Base-by-base conservation (phyloP, 805 yeast species). In the Metschnikowia amazonensis region DNA sequence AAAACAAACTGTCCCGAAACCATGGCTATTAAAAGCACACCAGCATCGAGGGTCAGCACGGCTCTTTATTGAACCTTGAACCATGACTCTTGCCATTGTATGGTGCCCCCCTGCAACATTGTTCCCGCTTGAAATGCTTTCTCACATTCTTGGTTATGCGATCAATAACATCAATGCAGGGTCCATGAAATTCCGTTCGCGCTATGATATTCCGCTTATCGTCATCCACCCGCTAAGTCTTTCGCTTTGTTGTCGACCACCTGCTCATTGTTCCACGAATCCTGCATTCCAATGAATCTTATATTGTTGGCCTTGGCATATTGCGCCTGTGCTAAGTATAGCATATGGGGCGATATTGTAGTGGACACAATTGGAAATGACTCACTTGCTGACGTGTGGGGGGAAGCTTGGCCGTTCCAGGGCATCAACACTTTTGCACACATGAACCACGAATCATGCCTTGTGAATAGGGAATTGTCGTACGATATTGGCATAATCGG, bases 401-500 rank as follows among this genome's bases (percentile, higher is more conserved):
- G 85, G 4, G 74, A 73, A 36, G 80, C 76, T 34, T 84, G 90
- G 90, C 86, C 85, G 5, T 82, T 81, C 53, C 75, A 75, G 47
- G 88, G 87, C 1, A 72, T 81, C 36, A 76, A 77, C 57, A 77
- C 87, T 0, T 87, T 85, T 72, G 95, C 94, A 2, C 94, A 87
- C 50, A 65, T 87, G 42, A 80, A 80, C 20, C 73, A 77, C 46
- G 69, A 76, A 32, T 72, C 71, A 47, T 87, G 95, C 59, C 70
- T 86, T 17, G 38, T 75, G 2, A 63, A 78, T 33, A 62, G 76
- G 35, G 69, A 73, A 4, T 49, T 60, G 6, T 56, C 67, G 1
- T 88, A 74, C 53, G 95, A 87, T 55, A 75, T 87, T 40, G 95
- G 82, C 0, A 52, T 87, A 11, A 72, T 86, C 45, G 95, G 95